A percentile compares a stretch with the other conserved stretches of the same genome.
phyloP scores from a whole-genome alignment of 768 basidiomycete species.

The Lentinula boryana region DNA sequence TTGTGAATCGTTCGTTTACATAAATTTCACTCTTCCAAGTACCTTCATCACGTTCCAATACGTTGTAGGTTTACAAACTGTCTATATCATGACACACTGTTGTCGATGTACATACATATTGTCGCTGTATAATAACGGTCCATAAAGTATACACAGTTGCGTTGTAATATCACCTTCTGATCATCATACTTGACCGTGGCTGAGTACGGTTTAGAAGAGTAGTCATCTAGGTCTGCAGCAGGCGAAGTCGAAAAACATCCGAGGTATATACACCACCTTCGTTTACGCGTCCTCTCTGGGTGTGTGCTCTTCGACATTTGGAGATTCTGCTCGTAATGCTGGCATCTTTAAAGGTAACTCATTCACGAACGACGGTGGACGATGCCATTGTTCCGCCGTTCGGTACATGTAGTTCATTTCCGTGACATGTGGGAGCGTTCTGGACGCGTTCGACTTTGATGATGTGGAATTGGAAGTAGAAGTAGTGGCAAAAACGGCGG shows the following conservation, averaged over 20 bases:
- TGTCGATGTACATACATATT: too few relatives aligned
- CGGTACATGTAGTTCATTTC: constrained; percentile 4
- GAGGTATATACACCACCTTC: too few relatives aligned
- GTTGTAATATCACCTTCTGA: background rate
- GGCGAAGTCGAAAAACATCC: too few relatives aligned
- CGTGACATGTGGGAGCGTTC: background rate
- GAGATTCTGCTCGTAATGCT: background rate
- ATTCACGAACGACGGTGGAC: background rate
- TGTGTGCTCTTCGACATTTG: background rate
- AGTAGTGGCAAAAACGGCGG: background rate
- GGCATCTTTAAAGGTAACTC: constrained; percentile 2
- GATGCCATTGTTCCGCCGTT: constrained; percentile 1
- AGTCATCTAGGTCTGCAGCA: too few relatives aligned
- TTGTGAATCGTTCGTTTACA: background rate
- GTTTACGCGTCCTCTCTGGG: too few relatives aligned
- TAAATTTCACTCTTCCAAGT: background rate
- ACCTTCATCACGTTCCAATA: background rate
- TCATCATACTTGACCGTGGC: too few relatives aligned
- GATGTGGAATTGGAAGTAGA: background rate
- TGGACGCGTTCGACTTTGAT: background rate
- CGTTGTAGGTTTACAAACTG: background rate
- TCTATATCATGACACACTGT: too few relatives aligned
- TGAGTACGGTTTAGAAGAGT: too few relatives aligned
- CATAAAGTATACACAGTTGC: background rate
- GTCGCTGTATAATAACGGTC: background rate